Evolutionary conservation across 1,284 basidiomycete genomes (phyloP).

Genomic region (Takashimella koratensis): DNA sequence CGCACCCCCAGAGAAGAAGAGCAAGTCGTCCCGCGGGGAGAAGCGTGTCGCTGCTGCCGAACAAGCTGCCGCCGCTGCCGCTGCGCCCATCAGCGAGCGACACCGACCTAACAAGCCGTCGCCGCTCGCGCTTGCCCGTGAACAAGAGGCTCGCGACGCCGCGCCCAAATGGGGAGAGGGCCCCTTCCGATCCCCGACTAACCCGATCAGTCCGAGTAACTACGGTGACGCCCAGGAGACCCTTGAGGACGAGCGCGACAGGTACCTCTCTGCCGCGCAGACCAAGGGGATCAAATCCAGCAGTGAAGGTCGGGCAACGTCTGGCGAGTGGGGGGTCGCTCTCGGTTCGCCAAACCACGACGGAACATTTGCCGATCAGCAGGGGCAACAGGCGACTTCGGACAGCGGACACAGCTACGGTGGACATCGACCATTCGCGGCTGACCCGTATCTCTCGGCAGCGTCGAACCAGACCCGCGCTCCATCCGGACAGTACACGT

Average conservation of each 20-base stretch:
- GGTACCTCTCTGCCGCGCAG: not conserved
- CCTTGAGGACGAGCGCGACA: not conserved
- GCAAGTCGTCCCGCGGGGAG: constrained; percentile 18
- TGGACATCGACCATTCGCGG: not conserved
- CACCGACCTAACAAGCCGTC: constrained; percentile 44
- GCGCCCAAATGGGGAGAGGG: constrained; percentile 13
- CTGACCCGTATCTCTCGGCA: not conserved
- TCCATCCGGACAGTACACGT: constrained; percentile 23
- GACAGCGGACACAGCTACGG: not conserved
- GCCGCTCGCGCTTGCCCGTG: constrained; percentile 33
- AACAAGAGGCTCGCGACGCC: constrained; percentile 2
- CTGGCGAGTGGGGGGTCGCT: constrained; percentile 41
- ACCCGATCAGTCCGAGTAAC: not conserved
- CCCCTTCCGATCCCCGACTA: constrained; percentile 8
- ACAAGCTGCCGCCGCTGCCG: constrained; percentile 27
- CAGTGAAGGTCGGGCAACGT: constrained; percentile 1
- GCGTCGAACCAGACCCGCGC: constrained; percentile 1
- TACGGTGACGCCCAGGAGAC: not conserved
- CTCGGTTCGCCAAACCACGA: constrained; percentile 26
- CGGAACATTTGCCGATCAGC: constrained; percentile 12
- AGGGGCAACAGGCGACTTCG: constrained; percentile 9
- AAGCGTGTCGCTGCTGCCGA: constrained; percentile 36
- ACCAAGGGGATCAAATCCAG: not conserved
- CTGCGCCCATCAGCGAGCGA: constrained; percentile 24
- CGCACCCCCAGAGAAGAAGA: not conserved